phyloP scores from a whole-genome alignment of 257 asterid genomes.

The Solanum pennellii region DNA sequence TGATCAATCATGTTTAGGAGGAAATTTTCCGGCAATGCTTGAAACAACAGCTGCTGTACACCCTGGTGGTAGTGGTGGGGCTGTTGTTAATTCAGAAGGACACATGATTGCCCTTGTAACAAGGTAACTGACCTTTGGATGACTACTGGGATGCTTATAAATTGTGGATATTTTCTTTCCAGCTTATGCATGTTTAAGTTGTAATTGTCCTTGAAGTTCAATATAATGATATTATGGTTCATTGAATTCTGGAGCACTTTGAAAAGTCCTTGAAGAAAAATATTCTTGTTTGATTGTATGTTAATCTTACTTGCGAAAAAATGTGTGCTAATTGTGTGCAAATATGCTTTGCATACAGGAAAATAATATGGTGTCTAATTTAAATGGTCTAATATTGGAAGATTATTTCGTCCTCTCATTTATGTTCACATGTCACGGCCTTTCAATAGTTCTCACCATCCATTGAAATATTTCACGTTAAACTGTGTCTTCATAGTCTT shows the following conservation, averaged over 20 bases:
- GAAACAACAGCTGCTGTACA: constrained; percentile 99
- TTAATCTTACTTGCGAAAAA: not conserved
- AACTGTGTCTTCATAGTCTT: not conserved
- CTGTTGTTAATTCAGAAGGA: constrained; percentile 80
- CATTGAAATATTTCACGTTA: not conserved
- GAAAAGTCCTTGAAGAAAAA: not conserved
- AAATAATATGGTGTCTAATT: not conserved
- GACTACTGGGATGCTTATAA: not conserved
- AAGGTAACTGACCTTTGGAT: constrained; percentile 35
- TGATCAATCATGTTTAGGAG: constrained; percentile 13
- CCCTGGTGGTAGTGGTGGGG: constrained; percentile 99
- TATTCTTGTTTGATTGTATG: not conserved
- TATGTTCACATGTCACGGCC: not conserved
- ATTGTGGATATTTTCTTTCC: not conserved
- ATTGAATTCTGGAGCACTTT: not conserved
- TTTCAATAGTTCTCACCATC: not conserved
- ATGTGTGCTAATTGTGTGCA: not conserved
- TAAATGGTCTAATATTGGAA: not conserved
- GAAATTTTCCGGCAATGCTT: constrained; percentile 76
- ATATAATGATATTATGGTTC: not conserved
- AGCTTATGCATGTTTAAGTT: not conserved
- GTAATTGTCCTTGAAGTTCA: not conserved
- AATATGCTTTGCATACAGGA: not conserved
- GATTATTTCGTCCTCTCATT: not conserved
- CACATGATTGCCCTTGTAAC: constrained; percentile 94